These are phyloP conservation scores for Diplodia scrobiculata DNA, from an alignment of 2,329 filamentous ascomycete genomes.

Conservation along the genomic window DNA sequence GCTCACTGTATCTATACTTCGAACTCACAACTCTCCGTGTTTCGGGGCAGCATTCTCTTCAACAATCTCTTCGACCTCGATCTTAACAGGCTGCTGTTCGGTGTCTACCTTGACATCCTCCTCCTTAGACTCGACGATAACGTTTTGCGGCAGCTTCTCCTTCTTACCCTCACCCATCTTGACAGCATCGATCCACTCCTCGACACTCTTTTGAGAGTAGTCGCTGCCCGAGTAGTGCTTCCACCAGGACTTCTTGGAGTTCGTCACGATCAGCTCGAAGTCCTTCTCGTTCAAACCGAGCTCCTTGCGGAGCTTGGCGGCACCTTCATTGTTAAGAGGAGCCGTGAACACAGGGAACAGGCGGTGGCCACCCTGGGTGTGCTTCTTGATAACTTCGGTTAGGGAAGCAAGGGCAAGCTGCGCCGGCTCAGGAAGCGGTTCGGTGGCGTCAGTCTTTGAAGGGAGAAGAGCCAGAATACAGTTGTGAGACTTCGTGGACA, in stretches of 20 bases:
- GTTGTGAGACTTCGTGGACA: conserved; percentile 73
- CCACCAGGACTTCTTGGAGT: conserved; percentile 85
- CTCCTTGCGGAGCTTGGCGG: conserved; percentile 58
- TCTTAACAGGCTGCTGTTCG: conserved; percentile 40
- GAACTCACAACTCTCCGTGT: conserved; percentile 38
- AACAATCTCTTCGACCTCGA: conserved; percentile 40
- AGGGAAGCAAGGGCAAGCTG: conserved; percentile 61
- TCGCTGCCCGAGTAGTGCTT: conserved; percentile 65
- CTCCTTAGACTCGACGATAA: conserved; percentile 39
- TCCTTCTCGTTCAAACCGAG: conserved; percentile 62
- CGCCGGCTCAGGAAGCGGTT: conserved; percentile 42
- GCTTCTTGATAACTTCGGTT: conserved; percentile 74
- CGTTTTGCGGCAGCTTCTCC: conserved; percentile 63
- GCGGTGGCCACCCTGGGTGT: conserved; percentile 65
- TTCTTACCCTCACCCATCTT: conserved; percentile 84
- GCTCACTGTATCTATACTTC: no score
- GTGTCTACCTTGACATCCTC: conserved; percentile 36
- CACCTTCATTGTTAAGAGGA: conserved; percentile 62
- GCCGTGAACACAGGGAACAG: conserved; percentile 84
- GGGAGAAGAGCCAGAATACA: conserved; percentile 73
- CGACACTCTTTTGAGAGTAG: conserved; percentile 64
- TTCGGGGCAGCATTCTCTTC: conserved; percentile 32
- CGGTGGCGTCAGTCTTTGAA: conserved; percentile 48
- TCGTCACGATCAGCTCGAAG: conserved; percentile 77
- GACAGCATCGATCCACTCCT: conserved; percentile 88